phyloP scores from a whole-genome alignment of 139 green algal species.

The Mychonastes homosphaera region DNA sequence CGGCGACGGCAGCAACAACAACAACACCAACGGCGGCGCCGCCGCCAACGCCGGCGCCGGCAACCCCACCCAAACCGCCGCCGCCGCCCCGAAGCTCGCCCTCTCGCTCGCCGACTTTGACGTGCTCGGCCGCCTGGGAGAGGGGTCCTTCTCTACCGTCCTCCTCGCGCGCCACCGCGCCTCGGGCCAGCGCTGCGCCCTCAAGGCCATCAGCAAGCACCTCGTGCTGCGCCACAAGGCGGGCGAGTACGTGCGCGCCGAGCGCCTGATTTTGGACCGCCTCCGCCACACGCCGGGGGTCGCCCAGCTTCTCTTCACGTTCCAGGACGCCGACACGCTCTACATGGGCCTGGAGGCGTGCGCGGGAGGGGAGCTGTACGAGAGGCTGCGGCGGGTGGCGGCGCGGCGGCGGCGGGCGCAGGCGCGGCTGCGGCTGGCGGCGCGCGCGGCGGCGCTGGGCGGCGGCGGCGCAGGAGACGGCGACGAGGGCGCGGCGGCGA shows the following conservation, averaged over 20 bases:
- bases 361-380: constrained; percentile 54
- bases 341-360: constrained; percentile 59
- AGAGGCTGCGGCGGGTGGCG: constrained; percentile 34
- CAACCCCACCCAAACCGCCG: background rate
- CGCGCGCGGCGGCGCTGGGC: too few relatives aligned
- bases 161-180: constrained; percentile 27
- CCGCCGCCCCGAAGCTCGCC: background rate
- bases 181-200: constrained; percentile 33
- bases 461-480: too few relatives aligned
- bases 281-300: constrained; percentile 42
- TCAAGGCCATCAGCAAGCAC: constrained; percentile 63
- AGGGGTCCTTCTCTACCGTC: constrained; percentile 59
- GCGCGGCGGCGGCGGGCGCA: constrained; percentile 13
- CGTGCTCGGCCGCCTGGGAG: constrained; percentile 43
- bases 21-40: constrained; percentile 1
- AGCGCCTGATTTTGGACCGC: constrained; percentile 45
- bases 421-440: constrained; percentile 9
- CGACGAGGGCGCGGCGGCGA: too few relatives aligned
- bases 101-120: constrained; percentile 44
- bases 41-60: background rate
- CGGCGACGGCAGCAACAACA: background rate
- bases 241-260: constrained; percentile 34
- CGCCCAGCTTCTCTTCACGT: constrained; percentile 56
- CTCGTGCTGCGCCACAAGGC: constrained; percentile 52
- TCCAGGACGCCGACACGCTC: constrained; percentile 35